Evolutionary conservation across 73 alveolate species (phyloP).

Genomic region (Durusdinium trenchii): DNA sequence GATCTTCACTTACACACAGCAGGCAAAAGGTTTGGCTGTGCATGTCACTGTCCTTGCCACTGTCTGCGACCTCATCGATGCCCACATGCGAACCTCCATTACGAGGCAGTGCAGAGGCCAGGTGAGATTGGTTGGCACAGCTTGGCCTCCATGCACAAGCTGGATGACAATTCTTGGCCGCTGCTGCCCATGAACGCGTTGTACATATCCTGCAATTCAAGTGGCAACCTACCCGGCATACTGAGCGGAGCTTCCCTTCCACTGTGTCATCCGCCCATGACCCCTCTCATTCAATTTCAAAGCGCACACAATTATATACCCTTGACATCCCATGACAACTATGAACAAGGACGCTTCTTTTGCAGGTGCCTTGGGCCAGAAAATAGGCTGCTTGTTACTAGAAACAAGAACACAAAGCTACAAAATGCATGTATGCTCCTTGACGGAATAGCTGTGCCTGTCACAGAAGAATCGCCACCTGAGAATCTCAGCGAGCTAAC

Average conservation of each 20-base stretch:
- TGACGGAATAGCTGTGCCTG: conserved; percentile 31
- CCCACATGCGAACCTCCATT: conserved; percentile 83
- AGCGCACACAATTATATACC: too few species aligned
- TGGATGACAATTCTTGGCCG: not conserved
- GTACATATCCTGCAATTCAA: conserved; percentile 85
- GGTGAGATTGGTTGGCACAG: not conserved
- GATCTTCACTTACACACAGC: not conserved
- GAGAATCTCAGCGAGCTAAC: not conserved
- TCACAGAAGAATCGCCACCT: conserved; percentile 92
- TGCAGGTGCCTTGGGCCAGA: too few species aligned
- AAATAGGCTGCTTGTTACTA: too few species aligned
- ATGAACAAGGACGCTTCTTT: too few species aligned
- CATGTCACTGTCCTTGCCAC: conserved; percentile 48
- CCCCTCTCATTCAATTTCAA: too few species aligned
- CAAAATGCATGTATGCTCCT: not conserved
- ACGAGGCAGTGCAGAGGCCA: not conserved
- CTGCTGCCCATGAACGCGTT: conserved; percentile 54
- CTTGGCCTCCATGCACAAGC: conserved; percentile 57
- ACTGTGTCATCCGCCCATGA: too few species aligned
- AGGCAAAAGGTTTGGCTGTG: not conserved
- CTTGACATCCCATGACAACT: too few species aligned
- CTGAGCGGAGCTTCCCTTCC: too few species aligned
- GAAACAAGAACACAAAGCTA: not conserved
- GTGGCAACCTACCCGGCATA: too few species aligned
- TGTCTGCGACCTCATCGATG: conserved; percentile 86